phyloP scores from a whole-genome alignment of 75 land plant species.

The Cunninghamia lanceolata region DNA sequence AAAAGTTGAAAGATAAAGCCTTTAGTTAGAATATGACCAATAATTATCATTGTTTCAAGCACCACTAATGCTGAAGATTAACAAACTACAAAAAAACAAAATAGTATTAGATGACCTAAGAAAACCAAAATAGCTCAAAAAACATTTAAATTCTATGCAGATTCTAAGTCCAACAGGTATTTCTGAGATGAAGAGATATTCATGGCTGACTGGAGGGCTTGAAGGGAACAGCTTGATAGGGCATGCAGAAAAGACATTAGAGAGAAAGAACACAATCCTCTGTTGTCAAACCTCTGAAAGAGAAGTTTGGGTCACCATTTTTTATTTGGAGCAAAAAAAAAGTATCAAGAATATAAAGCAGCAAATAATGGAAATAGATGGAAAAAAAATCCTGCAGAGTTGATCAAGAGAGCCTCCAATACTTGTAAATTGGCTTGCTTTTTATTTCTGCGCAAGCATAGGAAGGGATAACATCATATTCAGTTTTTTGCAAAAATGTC shows the following conservation, averaged over 20 bases:
- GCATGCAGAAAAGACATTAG: neutral
- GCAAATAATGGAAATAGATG: neutral
- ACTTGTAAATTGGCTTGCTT: neutral
- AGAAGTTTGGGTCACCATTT: neutral
- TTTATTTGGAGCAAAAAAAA: neutral
- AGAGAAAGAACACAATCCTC: neutral
- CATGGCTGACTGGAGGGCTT: neutral
- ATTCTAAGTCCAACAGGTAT: neutral
- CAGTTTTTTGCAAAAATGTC: neutral
- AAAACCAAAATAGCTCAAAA: neutral
- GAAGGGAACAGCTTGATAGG: neutral
- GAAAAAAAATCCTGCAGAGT: neutral
- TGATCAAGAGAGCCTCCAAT: neutral
- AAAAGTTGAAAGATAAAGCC: constrained; percentile 2
- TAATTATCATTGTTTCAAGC: neutral
- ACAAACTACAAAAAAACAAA: neutral
- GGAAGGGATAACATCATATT: neutral
- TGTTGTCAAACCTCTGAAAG: neutral
- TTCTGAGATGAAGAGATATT: neutral
- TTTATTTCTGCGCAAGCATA: no score
- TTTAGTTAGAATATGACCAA: constrained; percentile 9
- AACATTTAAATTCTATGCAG: neutral
- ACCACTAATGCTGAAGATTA: neutral
- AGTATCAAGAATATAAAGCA: neutral
- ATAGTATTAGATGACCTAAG: neutral